Conservation (phyloP, 495 filamentous ascomycete genomes). For the Lophiostoma macrostomum region DNA sequence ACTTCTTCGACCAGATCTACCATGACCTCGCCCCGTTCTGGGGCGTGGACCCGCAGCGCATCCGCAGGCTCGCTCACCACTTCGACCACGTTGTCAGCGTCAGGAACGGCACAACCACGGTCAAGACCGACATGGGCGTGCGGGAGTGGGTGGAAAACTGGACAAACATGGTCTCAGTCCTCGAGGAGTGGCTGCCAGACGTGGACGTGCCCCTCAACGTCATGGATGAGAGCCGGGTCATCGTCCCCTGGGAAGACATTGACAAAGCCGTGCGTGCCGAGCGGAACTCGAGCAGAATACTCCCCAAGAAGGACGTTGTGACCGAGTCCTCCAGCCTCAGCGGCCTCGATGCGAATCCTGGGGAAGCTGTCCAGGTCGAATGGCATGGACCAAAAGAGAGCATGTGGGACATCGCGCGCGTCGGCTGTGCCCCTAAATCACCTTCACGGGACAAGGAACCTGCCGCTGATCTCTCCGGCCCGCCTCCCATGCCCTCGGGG, state of each 20-base stretch:
- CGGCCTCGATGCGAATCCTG: constrained; percentile 13
- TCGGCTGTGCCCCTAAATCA: constrained; percentile 37
- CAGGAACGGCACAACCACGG: constrained; percentile 35
- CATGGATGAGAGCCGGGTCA: constrained; percentile 40
- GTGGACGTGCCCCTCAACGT: constrained; percentile 40
- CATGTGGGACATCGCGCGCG: constrained; percentile 36
- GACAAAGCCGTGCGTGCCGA: constrained; percentile 35
- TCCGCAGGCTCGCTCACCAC: constrained; percentile 35
- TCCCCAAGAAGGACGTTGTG: constrained; percentile 11
- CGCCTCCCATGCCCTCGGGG: constrained; percentile 25
- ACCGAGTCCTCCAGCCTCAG: constrained; percentile 15
- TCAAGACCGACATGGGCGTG: constrained; percentile 25
- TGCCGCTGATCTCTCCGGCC: constrained; percentile 33
- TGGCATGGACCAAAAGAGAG: constrained; percentile 17
- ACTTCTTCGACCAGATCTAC: constrained; percentile 45
- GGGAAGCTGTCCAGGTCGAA: constrained; percentile 11
- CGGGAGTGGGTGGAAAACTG: constrained; percentile 37
- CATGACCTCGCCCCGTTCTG: constrained; percentile 42
- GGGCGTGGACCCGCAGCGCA: constrained; percentile 35
- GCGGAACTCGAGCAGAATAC: constrained; percentile 16
- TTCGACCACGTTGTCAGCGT: constrained; percentile 34
- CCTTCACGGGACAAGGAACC: constrained; percentile 32
- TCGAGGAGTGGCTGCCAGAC: constrained; percentile 37
- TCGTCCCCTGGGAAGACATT: constrained; percentile 42
- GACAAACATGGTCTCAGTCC: constrained; percentile 28